Evolutionary conservation across 169 alveolate species (phyloP), one percentile per base, ranked within the genome.

Genomic region (Plasmodium coatneyi): DNA sequence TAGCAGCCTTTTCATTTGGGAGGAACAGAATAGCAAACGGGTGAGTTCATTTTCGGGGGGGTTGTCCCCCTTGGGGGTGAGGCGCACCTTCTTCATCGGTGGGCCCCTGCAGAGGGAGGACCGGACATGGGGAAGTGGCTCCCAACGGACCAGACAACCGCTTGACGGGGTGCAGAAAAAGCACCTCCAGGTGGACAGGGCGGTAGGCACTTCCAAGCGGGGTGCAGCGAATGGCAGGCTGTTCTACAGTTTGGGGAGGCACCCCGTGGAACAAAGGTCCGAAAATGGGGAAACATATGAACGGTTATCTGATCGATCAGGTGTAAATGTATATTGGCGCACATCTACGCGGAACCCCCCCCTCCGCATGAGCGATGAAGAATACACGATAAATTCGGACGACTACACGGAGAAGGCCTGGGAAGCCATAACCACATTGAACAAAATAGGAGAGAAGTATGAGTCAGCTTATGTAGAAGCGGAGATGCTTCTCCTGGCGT

Each of bases 341-440:
- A 0, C 4, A 41, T 5, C 16, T 41, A 16, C 16, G 16, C 52
- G 52, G 5, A 1, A 0, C 5, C 2, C 43, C 16, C 6, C 80
- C 28, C 80, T 84, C 10, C 43, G 16, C 32, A 84, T 84, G 92
- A 84, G 82, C 25, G 97, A 95, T 36, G 96, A 96, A 34, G 98
- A 97, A 30, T 97, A 96, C 83, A 96, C 97, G 0, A 87, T 97
- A 19, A 96, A 97, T 46, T 96, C 98, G 16, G 96, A 95, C 71
- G 98, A 97, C 79, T 97, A 96, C 95, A 97, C 98, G 0, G 98
- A 97, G 71, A 97, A 97, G 92, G 98, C 98, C 2, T 97, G 98
- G 98, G 98, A 97, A 71, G 98, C 98, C 12, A 96, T 97, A 80
- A 94, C 96, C 16, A 92, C 97, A 5, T 76, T 97, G 80, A 96